Conservation (phyloP, 2,329 filamentous ascomycete species). For the Cordyceps cicadae region DNA sequence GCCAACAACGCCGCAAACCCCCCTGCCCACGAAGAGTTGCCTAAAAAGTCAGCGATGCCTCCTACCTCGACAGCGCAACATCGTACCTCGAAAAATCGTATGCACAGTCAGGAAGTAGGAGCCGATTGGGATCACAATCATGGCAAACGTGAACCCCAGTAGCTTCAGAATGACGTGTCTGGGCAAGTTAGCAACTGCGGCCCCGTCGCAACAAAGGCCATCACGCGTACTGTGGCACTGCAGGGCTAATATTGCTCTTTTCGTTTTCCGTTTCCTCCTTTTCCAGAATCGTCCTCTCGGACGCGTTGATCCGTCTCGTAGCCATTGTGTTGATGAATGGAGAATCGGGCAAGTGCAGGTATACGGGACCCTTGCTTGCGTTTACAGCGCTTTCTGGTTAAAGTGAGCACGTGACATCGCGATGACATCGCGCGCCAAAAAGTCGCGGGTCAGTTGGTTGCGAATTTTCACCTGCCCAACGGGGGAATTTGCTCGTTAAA, state of each 20-base stretch:
- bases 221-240: slow-evolving; percentile 61
- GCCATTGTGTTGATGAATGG: slow-evolving; percentile 46
- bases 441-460: slow-evolving; percentile 3
- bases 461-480: slow-evolving; percentile 10
- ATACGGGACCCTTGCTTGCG: not conserved
- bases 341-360: not conserved
- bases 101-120: slow-evolving; percentile 80
- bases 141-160: slow-evolving; percentile 80
- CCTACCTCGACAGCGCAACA: not conserved
- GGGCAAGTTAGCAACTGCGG: slow-evolving; percentile 8
- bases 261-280: slow-evolving; percentile 44
- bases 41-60: slow-evolving; percentile 35
- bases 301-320: slow-evolving; percentile 55
- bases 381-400: not conserved
- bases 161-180: slow-evolving; percentile 86
- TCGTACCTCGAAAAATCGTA: slow-evolving; percentile 65
- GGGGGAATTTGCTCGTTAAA: not conserved
- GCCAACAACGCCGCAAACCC: slow-evolving; percentile 80
- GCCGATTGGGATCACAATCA: slow-evolving; percentile 79
- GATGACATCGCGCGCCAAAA: slow-evolving; percentile 11
- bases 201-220: slow-evolving; percentile 5
- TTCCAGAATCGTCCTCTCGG: slow-evolving; percentile 59
- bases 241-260: slow-evolving; percentile 69
- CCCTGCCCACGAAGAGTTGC: slow-evolving; percentile 82
- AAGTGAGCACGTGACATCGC: slow-evolving; percentile 20